Conservation (phyloP, 1,139 yeast genomes). For the Meyerozyma carpophila region DNA sequence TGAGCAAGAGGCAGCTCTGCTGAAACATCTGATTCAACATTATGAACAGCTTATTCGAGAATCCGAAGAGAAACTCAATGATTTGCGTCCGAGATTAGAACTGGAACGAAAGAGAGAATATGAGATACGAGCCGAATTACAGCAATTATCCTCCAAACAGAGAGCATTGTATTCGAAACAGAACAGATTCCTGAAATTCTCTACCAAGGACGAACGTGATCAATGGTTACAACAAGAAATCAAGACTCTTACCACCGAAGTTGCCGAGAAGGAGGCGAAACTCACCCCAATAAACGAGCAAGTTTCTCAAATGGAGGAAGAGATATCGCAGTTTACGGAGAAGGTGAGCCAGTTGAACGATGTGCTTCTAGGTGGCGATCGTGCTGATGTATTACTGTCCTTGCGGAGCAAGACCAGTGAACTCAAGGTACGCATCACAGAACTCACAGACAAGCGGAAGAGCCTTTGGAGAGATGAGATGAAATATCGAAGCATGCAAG, state of each 20-base stretch:
- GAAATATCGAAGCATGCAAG: conserved; percentile 49
- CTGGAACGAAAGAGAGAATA: conserved; percentile 37
- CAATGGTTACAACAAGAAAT: conserved; percentile 51
- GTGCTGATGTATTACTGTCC: background rate
- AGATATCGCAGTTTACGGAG: conserved; percentile 6
- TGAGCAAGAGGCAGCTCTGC: conserved; percentile 12
- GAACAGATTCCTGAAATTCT: conserved; percentile 62
- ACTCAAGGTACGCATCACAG: conserved; percentile 6
- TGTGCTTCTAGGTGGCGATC: background rate
- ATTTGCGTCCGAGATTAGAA: conserved; percentile 38
- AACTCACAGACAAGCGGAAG: conserved; percentile 62
- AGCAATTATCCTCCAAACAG: conserved; percentile 47
- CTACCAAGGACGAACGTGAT: conserved; percentile 56
- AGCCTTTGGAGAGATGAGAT: conserved; percentile 78
- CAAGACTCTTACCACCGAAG: conserved; percentile 13
- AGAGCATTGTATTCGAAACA: conserved; percentile 68
- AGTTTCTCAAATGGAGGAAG: conserved; percentile 30
- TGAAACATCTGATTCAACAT: conserved; percentile 15
- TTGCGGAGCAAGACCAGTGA: background rate
- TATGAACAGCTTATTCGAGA: conserved; percentile 15
- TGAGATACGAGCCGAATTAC: conserved; percentile 32
- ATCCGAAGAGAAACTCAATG: conserved; percentile 19
- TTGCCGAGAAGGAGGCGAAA: conserved; percentile 20
- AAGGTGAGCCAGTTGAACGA: background rate
- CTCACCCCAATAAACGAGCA: conserved; percentile 26